These are phyloP conservation scores for Coemansia umbellata DNA, from an alignment of 192 early-diverging fungal species.

Conservation along the genomic window DNA sequence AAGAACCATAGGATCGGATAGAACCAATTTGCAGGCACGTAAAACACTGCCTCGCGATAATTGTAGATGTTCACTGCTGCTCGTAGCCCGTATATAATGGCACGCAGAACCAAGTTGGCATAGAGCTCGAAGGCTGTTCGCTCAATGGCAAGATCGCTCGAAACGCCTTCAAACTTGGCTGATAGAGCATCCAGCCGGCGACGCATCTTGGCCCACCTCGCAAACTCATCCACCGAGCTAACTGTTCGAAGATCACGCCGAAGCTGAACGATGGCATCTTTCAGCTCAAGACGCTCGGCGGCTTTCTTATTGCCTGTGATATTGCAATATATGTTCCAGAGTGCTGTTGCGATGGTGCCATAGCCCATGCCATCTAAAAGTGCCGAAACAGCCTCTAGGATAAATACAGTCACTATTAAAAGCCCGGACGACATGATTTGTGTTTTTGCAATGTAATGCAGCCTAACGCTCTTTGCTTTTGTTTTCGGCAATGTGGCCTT, in stretches of 20 bases:
- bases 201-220: slow-evolving; percentile 86
- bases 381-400: slow-evolving; percentile 63
- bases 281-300: slow-evolving; percentile 55
- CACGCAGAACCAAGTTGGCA: slow-evolving; percentile 65
- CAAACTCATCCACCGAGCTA: slow-evolving; percentile 85
- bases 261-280: slow-evolving; percentile 57
- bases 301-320: slow-evolving; percentile 36
- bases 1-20: slow-evolving; percentile 66
- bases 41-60: slow-evolving; percentile 68
- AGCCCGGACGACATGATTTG: neutral
- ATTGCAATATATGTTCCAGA: slow-evolving; percentile 38
- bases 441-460: too few species aligned
- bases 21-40: slow-evolving; percentile 72
- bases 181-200: slow-evolving; percentile 71
- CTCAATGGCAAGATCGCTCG: slow-evolving; percentile 59
- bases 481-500: too few species aligned
- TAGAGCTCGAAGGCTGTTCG: slow-evolving; percentile 77
- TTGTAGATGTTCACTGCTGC: slow-evolving; percentile 64
- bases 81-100: slow-evolving; percentile 59
- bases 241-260: slow-evolving; percentile 63
- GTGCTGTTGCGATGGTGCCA: slow-evolving; percentile 40
- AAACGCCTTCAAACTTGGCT: slow-evolving; percentile 62
- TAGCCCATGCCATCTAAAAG: slow-evolving; percentile 54
- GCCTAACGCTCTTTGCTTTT: too few species aligned
- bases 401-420: slow-evolving; percentile 45